These are phyloP conservation scores for Dictyostelium discoideum DNA, from an alignment of 78 protist species.

Conservation along the genomic window dicty_2.7 NC_007090.3:2067001-2067500, in stretches of 20 bases:
- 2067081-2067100: slow-evolving; percentile 7
- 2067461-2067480: slow-evolving; percentile 15
- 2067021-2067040: neutral
- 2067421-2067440: slow-evolving; percentile 10
- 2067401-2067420: slow-evolving; percentile 36
- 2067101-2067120: neutral
- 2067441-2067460: slow-evolving; percentile 14
- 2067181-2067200: neutral
- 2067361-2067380: slow-evolving; percentile 3
- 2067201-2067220: neutral
- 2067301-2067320: slow-evolving; percentile 33
- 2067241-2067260: neutral
- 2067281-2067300: slow-evolving; percentile 18
- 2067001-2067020: neutral
- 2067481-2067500: slow-evolving; percentile 10
- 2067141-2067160: neutral
- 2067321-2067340: neutral
- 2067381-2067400: neutral
- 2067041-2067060: neutral
- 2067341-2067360: neutral
- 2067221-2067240: neutral
- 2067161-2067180: neutral
- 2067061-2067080: neutral
- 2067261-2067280: slow-evolving; percentile 34
- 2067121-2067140: neutral